Conservation (phyloP, 208 protist genomes). For the Spongospora subterranea region DNA sequence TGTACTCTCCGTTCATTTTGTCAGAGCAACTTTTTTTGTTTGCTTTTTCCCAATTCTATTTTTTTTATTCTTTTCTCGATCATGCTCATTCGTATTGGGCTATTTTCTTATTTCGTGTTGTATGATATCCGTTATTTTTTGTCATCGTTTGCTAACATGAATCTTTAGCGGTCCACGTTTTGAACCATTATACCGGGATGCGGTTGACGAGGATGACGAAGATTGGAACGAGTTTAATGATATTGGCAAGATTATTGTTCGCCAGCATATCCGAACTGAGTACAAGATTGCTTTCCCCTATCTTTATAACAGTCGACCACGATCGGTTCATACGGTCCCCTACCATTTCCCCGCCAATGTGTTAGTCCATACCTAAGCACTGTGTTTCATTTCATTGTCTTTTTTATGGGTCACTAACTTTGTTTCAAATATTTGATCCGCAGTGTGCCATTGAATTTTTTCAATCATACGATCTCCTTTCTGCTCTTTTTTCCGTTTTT, state of each 20-base stretch:
- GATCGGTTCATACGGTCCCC: slow-evolving; percentile 84
- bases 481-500: too few species aligned
- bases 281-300: slow-evolving; percentile 99
- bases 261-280: slow-evolving; percentile 98
- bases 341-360: slow-evolving; percentile 87
- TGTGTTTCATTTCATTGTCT: slow-evolving; percentile 60
- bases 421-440: too few species aligned
- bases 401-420: too few species aligned
- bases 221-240: slow-evolving; percentile 99
- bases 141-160: not conserved
- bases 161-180: slow-evolving; percentile 92
- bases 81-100: not conserved
- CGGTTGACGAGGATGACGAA: slow-evolving; percentile 76
- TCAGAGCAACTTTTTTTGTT: too few species aligned
- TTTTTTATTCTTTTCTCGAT: not conserved
- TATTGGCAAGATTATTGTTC: slow-evolving; percentile 99
- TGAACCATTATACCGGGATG: slow-evolving; percentile 93
- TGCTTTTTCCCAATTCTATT: not conserved
- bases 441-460: too few species aligned
- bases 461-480: too few species aligned
- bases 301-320: slow-evolving; percentile 96
- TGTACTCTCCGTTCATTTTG: too few species aligned
- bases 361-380: slow-evolving; percentile 71
- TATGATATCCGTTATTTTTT: not conserved
- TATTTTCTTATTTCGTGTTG: too few species aligned